Conservation (phyloP, 2,329 filamentous ascomycete species). For the Phialocephala sp. region DNA sequence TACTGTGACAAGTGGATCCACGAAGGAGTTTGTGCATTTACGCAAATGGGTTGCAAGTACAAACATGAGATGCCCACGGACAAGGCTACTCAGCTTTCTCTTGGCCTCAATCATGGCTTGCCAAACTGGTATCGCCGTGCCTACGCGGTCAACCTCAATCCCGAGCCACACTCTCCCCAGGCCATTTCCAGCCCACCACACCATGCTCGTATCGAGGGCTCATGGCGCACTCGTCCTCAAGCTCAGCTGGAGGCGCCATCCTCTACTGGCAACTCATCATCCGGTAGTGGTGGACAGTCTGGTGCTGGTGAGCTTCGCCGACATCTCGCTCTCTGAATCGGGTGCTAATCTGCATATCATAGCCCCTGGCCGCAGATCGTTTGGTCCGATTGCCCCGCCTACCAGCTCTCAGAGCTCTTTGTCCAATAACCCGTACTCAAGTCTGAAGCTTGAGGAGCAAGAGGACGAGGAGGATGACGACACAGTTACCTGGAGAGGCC, state of each 20-base stretch:
- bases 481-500: conserved; percentile 11
- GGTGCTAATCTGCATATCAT: not conserved
- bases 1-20: conserved; percentile 93
- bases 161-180: not conserved
- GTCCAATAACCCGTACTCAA: not conserved
- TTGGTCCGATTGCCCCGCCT: conserved; percentile 19
- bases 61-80: conserved; percentile 89
- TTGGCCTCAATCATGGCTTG: conserved; percentile 74
- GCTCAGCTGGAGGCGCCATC: not conserved
- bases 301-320: not conserved
- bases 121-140: conserved; percentile 56
- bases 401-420: not conserved
- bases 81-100: conserved; percentile 64
- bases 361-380: conserved; percentile 8
- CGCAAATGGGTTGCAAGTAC: conserved; percentile 84
- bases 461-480: conserved; percentile 17
- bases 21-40: conserved; percentile 83
- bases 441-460: conserved; percentile 9
- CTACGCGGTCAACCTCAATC: conserved; percentile 14
- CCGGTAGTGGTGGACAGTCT: conserved; percentile 1
- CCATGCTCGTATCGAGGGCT: not conserved
- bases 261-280: not conserved
- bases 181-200: not conserved
- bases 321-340: not conserved
- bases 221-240: conserved; percentile 1